Conservation (phyloP, 352 stramenopile genomes). For the Blastocystis hominis region DNA sequence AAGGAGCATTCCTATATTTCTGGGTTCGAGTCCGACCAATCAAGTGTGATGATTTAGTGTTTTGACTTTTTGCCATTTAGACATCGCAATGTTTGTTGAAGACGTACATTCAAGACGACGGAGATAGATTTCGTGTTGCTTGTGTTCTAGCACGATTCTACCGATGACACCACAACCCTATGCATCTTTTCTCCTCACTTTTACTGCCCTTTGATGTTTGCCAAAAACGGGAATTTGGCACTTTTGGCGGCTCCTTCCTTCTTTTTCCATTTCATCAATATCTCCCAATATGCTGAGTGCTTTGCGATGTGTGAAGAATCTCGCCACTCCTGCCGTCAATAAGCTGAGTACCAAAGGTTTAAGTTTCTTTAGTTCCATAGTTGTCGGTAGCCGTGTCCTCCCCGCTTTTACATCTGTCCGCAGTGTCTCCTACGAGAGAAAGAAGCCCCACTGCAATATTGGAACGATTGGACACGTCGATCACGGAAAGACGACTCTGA, state of each 20-base stretch:
- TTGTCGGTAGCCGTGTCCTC: neutral
- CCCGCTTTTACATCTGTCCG: constrained; percentile 20
- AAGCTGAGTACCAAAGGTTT: neutral
- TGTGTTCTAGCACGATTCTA: too few relatives aligned
- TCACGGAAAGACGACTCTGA: constrained; percentile 91
- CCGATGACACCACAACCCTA: too few relatives aligned
- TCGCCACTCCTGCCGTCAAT: neutral
- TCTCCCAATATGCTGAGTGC: constrained; percentile 9
- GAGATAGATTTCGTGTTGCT: too few relatives aligned
- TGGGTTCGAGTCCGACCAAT: neutral
- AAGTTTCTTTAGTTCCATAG: neutral
- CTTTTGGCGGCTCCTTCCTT: neutral
- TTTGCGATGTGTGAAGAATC: constrained; percentile 37
- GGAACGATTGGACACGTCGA: constrained; percentile 94
- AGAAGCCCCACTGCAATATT: constrained; percentile 89
- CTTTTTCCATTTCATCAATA: neutral
- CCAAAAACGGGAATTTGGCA: neutral
- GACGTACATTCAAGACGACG: too few relatives aligned
- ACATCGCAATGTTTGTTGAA: too few relatives aligned
- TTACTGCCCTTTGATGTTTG: too few relatives aligned
- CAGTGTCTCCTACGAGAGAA: constrained; percentile 64
- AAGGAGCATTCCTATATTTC: constrained; percentile 5
- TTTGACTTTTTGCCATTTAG: neutral
- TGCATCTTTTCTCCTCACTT: too few relatives aligned
- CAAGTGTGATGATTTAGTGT: neutral